Conservation (phyloP, 441 rosid species). For the Gossypium laxum region DNA sequence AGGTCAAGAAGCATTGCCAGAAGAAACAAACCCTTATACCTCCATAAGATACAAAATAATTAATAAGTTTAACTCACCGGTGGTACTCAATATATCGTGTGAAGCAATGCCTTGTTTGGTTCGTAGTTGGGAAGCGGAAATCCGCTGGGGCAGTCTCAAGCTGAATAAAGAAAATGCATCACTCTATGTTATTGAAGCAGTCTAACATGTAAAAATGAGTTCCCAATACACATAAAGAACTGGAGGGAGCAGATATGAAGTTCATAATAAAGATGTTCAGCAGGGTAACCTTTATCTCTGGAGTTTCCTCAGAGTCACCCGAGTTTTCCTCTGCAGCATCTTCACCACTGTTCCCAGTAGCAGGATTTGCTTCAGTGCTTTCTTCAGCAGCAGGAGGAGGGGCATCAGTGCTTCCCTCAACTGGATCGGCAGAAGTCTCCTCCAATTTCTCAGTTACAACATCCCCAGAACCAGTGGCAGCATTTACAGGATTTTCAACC, state of each 20-base stretch:
- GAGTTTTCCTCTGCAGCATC: slow-evolving; percentile 18
- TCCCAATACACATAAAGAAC: neutral
- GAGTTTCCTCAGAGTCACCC: slow-evolving; percentile 46
- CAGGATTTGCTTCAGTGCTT: slow-evolving; percentile 32
- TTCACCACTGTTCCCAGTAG: slow-evolving; percentile 23
- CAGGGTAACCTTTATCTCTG: slow-evolving; percentile 60
- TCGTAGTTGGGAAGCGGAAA: slow-evolving; percentile 88
- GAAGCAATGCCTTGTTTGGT: slow-evolving; percentile 91
- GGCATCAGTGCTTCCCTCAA: slow-evolving; percentile 11
- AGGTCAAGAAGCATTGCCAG: neutral
- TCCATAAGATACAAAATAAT: neutral
- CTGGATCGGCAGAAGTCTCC: slow-evolving; percentile 23
- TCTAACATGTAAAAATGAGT: neutral
- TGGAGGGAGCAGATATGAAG: neutral
- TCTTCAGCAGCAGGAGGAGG: slow-evolving; percentile 35
- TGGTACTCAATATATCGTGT: slow-evolving; percentile 83
- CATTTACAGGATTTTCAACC: slow-evolving; percentile 33
- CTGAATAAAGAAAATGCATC: slow-evolving; percentile 27
- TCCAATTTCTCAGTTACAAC: slow-evolving; percentile 27
- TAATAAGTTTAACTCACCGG: slow-evolving; percentile 36
- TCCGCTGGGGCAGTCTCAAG: slow-evolving; percentile 97
- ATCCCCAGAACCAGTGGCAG: slow-evolving; percentile 34
- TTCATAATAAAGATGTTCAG: neutral
- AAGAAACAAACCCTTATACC: neutral
- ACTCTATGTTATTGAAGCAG: slow-evolving; percentile 16